These are phyloP conservation scores for Solanum pennellii DNA, from an alignment of 257 asterid genomes.

Conservation along the genomic window DNA sequence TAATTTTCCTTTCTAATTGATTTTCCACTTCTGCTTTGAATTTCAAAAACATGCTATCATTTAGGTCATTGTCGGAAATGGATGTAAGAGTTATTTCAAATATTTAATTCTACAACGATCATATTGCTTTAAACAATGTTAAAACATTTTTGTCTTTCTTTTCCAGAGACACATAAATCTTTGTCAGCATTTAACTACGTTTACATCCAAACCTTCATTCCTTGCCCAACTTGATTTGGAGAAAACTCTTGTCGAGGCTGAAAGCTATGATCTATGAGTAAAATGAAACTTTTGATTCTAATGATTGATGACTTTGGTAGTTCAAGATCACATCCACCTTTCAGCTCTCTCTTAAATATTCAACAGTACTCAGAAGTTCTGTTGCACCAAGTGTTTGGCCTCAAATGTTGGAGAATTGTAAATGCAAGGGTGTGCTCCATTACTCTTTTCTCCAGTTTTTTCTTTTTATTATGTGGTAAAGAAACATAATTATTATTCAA, in stretches of 20 bases:
- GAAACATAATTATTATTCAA: not conserved
- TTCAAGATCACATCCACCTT: not conserved
- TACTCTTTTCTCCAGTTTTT: not conserved
- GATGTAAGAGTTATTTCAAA: conserved; percentile 47
- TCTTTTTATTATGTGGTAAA: not conserved
- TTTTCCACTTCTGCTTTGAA: too few relatives aligned
- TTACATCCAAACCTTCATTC: conserved; percentile 80
- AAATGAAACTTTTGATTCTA: not conserved
- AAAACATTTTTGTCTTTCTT: conserved; percentile 14
- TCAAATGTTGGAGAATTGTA: not conserved
- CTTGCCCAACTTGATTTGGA: conserved; percentile 87
- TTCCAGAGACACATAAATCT: conserved; percentile 95
- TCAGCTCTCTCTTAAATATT: not conserved
- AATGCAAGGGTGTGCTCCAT: not conserved
- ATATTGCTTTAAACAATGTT: not conserved
- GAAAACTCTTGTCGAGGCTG: conserved; percentile 88
- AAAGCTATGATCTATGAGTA: conserved; percentile 81
- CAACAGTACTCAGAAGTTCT: not conserved
- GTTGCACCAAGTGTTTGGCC: not conserved
- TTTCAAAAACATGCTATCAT: too few relatives aligned
- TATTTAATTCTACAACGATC: conserved; percentile 1
- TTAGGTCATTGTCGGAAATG: conserved; percentile 70
- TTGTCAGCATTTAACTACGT: conserved; percentile 81
- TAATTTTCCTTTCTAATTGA: too few relatives aligned
- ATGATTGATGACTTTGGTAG: not conserved